Base-by-base conservation (phyloP, 2,329 filamentous ascomycete species). In the Myriosclerotinia scirpicola region DNA sequence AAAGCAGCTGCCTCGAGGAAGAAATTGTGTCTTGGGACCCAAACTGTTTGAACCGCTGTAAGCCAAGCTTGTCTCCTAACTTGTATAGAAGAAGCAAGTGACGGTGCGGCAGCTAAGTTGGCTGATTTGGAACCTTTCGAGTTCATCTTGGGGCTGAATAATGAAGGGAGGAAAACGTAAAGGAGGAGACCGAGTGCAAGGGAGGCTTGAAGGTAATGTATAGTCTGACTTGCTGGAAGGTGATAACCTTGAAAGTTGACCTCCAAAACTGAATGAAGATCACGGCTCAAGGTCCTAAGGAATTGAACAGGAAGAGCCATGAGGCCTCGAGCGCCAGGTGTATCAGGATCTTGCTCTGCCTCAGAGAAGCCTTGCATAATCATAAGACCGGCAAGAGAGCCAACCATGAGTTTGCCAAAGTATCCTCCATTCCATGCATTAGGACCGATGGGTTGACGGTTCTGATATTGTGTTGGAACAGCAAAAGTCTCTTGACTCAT, bases 381-480 rank as follows among this genome's bases (percentile, higher is more conserved):
- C 93, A 98, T 97, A 22, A 98, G 82, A 17, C 92, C 93, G 34
- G 93, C 94, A 67, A 98, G 84, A 22, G 93, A 94, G 53, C 94
- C 94, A 6, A 97, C 88, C 91, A 97, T 95, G 71, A 69, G 83
- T 79, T 96, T 96, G 62, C 85, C 86, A 67, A 85, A 83, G 69
- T 87, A 88, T 1, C 84, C 84, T 7, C 80, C 78, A 68, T 81
- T 81, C 85, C 86, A 89, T 46, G 72, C 86, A 81, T 66, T 83
- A 79, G 46, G 81, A 77, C 83, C 82, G 74, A 85, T 80, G 72
- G 87, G 84, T 36, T 83, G 82, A n/a, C 84, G 81, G 42, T 54
- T 50, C 67, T 71, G 68, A 85, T 72, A 70, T 66, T 76, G 73
- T 70, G 73, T 73, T n/a, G 75, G 71, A 11, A 75, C 72, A 26